Percentiles rank a stretch among this genome's conserved stretches.
Conservation (phyloP, 192 early-diverging fungal genomes). For the Coemansia brasiliensis region DNA sequence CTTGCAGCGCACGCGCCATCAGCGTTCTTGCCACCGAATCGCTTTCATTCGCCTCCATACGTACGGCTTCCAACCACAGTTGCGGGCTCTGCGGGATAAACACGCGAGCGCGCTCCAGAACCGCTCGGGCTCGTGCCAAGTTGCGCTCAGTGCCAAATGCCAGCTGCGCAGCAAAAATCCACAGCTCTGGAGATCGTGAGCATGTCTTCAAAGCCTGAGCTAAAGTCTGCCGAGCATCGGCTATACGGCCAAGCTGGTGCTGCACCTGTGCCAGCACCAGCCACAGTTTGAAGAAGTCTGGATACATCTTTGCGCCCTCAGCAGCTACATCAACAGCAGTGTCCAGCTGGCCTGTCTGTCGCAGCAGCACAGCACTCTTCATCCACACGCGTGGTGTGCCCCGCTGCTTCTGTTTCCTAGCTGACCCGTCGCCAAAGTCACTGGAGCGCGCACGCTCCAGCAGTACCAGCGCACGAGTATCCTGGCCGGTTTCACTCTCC, state of each 20-base stretch:
- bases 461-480: conserved; percentile 72
- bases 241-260: conserved; percentile 68
- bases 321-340: conserved; percentile 69
- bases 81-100: conserved; percentile 76
- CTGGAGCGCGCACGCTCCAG: conserved; percentile 66
- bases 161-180: conserved; percentile 77
- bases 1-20: conserved; percentile 88
- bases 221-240: conserved; percentile 71
- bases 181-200: conserved; percentile 74
- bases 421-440: conserved; percentile 13
- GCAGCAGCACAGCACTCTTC: conserved; percentile 86
- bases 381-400: conserved; percentile 91
- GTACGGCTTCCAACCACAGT: conserved; percentile 81
- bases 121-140: conserved; percentile 73
- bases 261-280: conserved; percentile 91
- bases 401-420: conserved; percentile 35
- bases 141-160: conserved; percentile 61
- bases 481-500: conserved; percentile 85
- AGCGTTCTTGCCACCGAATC: conserved; percentile 69
- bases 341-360: conserved; percentile 66
- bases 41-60: conserved; percentile 57
- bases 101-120: conserved; percentile 83
- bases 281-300: conserved; percentile 86
- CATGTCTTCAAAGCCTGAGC: conserved; percentile 72
- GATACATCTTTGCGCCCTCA: conserved; percentile 68